These are phyloP conservation scores for Sclerotinia minor DNA, from an alignment of 2,329 filamentous ascomycete genomes.

Conservation along the genomic window DNA sequence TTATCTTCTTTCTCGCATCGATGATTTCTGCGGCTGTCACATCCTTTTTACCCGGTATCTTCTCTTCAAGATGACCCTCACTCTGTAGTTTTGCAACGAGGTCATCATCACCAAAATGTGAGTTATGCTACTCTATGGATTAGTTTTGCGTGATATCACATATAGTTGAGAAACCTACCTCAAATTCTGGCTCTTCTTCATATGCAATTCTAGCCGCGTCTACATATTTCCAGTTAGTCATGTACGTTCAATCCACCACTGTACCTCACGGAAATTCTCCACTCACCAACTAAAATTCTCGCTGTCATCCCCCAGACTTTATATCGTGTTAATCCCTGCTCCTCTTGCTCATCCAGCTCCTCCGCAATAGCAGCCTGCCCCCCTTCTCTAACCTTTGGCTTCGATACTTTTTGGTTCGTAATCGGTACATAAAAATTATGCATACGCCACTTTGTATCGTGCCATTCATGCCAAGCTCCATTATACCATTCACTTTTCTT, in stretches of 20 bases:
- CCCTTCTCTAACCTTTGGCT: constrained; percentile 48
- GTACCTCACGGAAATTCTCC: not conserved
- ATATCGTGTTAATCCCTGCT: constrained; percentile 57
- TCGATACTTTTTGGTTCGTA: constrained; percentile 66
- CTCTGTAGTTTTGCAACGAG: constrained; percentile 59
- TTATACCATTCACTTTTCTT: constrained; percentile 68
- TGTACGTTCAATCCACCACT: not conserved
- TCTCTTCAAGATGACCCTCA: constrained; percentile 56
- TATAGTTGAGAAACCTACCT: constrained; percentile 51
- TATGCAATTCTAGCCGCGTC: constrained; percentile 87
- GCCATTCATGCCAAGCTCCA: constrained; percentile 78
- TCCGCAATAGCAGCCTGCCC: constrained; percentile 49
- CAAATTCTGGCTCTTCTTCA: constrained; percentile 78
- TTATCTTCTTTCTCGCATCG: constrained; percentile 35
- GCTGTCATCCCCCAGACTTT: constrained; percentile 96
- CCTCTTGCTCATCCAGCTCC: constrained; percentile 50
- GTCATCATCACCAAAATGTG: constrained; percentile 54
- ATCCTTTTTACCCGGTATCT: constrained; percentile 50
- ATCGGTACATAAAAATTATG: constrained; percentile 93
- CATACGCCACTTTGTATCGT: constrained; percentile 75
- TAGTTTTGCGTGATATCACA: constrained; percentile 3
- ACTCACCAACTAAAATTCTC: constrained; percentile 66
- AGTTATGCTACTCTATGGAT: constrained; percentile 36
- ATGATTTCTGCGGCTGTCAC: constrained; percentile 53
- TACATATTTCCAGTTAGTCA: constrained; percentile 2